Conservation (phyloP, 2,329 filamentous ascomycete species). For the Fusarium sp. region DNA sequence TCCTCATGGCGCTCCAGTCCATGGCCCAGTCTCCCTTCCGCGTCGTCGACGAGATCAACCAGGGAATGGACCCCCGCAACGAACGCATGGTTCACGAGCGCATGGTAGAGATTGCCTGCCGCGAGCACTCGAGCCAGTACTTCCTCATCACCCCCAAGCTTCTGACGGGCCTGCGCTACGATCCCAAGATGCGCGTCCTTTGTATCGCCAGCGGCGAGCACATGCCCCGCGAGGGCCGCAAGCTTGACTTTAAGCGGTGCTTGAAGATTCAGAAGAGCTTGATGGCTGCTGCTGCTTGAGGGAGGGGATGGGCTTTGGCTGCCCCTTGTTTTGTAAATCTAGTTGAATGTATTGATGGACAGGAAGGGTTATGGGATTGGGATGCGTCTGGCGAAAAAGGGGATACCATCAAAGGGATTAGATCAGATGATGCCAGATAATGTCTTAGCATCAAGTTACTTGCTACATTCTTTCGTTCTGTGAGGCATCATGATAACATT, state of each 20-base stretch:
- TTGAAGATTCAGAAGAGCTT: slow-evolving; percentile 57
- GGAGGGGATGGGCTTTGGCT: neutral
- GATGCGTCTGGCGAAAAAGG: slow-evolving; percentile 15
- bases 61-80: slow-evolving; percentile 99
- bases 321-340: neutral
- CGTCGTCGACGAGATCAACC: slow-evolving; percentile 99
- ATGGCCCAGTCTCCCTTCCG: slow-evolving; percentile 96
- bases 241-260: slow-evolving; percentile 62
- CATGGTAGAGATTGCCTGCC: slow-evolving; percentile 97
- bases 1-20: slow-evolving; percentile 96
- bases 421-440: slow-evolving; percentile 4
- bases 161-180: slow-evolving; percentile 85
- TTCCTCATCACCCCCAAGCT: slow-evolving; percentile 98
- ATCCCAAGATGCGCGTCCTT: slow-evolving; percentile 90
- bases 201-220: slow-evolving; percentile 92
- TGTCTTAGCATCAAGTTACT: neutral
- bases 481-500: neutral
- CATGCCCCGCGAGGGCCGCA: slow-evolving; percentile 67
- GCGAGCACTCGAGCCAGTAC: slow-evolving; percentile 83
- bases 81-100: slow-evolving; percentile 98
- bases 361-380: neutral
- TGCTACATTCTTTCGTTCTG: slow-evolving; percentile 2
- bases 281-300: slow-evolving; percentile 48
- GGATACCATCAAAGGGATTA: slow-evolving; percentile 9
- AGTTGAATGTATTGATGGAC: neutral